phyloP scores from a whole-genome alignment of 1,139 yeast genomes.

The Geotrichum reessii region DNA sequence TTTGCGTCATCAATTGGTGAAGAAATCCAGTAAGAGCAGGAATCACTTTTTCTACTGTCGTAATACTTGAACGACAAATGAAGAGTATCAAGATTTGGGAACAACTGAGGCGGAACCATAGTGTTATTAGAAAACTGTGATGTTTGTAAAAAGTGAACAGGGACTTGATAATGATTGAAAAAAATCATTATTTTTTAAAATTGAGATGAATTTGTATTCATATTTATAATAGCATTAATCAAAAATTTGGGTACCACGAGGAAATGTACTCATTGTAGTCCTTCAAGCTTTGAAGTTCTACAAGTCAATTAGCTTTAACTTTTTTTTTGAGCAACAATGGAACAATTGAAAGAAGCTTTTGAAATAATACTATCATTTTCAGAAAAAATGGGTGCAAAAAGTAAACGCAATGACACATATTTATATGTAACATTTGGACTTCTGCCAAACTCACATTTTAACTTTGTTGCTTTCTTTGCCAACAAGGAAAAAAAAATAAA shows the following conservation, averaged over 20 bases:
- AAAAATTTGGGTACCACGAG: not conserved
- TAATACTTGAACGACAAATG: slow-evolving; percentile 1
- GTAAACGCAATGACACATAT: no score
- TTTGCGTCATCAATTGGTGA: slow-evolving; percentile 12
- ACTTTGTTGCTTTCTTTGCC: no score
- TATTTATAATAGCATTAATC: no score
- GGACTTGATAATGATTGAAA: no score
- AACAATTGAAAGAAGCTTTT: no score
- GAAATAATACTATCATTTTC: no score
- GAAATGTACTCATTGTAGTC: not conserved
- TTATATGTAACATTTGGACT: no score
- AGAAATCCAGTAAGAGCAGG: slow-evolving; percentile 5
- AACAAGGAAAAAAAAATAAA: no score
- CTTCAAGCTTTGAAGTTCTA: no score
- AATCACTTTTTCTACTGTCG: not conserved
- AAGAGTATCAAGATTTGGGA: slow-evolving; percentile 5
- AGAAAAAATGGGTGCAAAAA: not conserved
- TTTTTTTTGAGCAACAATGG: not conserved
- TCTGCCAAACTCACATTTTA: no score
- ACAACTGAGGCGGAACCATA: not conserved
- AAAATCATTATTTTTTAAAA: no score
- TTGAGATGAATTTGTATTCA: not conserved
- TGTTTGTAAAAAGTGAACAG: not conserved
- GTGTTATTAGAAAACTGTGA: not conserved
- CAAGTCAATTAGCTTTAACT: not conserved